Evolutionary conservation across 148 eudicot species (phyloP).

Genomic region (Vaccinium macrocarpon): DNA sequence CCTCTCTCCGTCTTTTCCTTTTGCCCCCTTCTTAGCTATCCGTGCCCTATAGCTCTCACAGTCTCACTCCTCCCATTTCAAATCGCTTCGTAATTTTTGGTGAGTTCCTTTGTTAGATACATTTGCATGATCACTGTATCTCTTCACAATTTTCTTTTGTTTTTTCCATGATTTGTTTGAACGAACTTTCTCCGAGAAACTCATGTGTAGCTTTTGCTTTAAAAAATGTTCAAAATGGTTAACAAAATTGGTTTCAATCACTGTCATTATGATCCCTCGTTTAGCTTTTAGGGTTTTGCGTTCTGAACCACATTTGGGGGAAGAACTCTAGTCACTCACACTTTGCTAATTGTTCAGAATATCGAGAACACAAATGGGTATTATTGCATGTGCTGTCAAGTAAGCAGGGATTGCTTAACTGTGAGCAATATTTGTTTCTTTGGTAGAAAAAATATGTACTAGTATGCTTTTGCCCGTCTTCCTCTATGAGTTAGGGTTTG

Average conservation of each 20-base stretch:
- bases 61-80: neutral
- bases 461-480: no score
- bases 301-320: neutral
- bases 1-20: neutral
- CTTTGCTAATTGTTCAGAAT: neutral
- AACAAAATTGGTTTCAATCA: neutral
- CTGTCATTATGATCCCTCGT: neutral
- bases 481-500: no score
- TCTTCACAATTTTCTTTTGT: neutral
- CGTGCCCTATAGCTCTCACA: neutral
- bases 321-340: neutral
- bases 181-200: neutral
- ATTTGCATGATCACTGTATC: neutral
- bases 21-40: neutral
- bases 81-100: neutral
- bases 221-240: neutral
- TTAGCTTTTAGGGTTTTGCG: neutral
- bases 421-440: no score
- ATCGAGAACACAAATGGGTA: no score
- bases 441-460: no score
- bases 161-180: neutral
- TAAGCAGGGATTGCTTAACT: no score
- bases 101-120: neutral
- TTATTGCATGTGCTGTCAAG: no score
- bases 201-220: neutral